A percentile compares a stretch with the other conserved stretches of the same genome.
Evolutionary conservation across 2,329 filamentous ascomycete species (phyloP).

Genomic region (Cordyceps fumosorosea): DNA sequence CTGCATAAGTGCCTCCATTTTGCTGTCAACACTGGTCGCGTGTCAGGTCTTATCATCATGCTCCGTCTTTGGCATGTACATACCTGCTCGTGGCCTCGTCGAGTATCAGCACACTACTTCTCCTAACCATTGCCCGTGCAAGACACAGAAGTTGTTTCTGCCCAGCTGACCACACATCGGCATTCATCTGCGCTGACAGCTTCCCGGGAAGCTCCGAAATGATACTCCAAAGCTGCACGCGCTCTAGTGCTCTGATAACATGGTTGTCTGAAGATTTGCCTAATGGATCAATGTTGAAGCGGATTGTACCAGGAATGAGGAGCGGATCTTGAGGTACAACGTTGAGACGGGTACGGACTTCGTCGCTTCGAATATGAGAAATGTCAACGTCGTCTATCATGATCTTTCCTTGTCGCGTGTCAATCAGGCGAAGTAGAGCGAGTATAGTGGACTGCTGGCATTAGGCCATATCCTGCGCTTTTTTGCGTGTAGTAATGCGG

Average conservation of each 20-base stretch:
- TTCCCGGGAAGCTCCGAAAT: constrained; percentile 30
- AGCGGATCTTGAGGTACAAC: not conserved
- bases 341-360: not conserved
- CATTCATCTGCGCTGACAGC: constrained; percentile 27
- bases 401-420: too few relatives aligned
- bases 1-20: constrained; percentile 27
- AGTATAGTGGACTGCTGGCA: too few relatives aligned
- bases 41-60: not conserved
- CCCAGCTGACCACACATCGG: constrained; percentile 31
- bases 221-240: constrained; percentile 22
- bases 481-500: not conserved
- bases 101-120: not conserved
- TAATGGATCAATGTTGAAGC: not conserved
- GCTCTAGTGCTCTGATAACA: not conserved
- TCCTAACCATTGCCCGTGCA: constrained; percentile 28
- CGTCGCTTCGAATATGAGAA: not conserved
- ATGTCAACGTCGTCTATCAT: not conserved
- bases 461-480: not conserved
- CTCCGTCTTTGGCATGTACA: not conserved
- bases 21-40: constrained; percentile 25
- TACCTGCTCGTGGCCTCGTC: not conserved
- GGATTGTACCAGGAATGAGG: not conserved
- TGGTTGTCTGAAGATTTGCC: not conserved
- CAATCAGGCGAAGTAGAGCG: too few relatives aligned
- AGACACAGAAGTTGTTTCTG: constrained; percentile 39